A percentile compares a stretch with the other conserved stretches of the same genome.
These are phyloP conservation scores for Triticum monococcum DNA, from an alignment of 176 grass and related monocot species.

Conservation along the genomic window DNA sequence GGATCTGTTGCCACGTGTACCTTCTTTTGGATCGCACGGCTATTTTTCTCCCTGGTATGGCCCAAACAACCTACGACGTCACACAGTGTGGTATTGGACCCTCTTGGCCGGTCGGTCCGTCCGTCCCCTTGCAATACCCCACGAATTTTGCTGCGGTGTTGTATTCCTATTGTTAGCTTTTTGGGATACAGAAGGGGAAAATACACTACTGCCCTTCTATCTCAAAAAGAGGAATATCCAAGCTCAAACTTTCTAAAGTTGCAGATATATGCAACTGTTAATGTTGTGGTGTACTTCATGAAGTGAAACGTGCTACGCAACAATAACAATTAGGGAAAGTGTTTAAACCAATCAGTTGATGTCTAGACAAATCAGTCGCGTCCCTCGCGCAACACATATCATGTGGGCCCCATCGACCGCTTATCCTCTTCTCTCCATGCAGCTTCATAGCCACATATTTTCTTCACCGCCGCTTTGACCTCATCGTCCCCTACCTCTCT, in stretches of 20 bases:
- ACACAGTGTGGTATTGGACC: background rate
- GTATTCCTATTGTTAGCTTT: slow-evolving; percentile 2
- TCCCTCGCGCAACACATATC: too few species aligned
- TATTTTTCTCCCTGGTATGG: background rate
- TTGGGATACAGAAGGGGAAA: background rate
- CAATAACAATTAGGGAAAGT: too few species aligned
- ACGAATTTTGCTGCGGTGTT: background rate
- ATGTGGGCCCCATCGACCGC: too few species aligned
- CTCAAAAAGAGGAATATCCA: background rate
- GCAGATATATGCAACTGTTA: background rate
- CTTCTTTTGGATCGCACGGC: slow-evolving; percentile 18
- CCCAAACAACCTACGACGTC: background rate
- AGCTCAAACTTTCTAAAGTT: background rate
- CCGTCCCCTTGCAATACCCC: background rate
- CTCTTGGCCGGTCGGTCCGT: background rate
- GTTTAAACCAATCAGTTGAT: too few species aligned
- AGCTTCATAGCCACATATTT: too few species aligned
- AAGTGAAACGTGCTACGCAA: too few species aligned
- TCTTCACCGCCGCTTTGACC: too few species aligned
- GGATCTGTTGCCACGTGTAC: slow-evolving; percentile 19
- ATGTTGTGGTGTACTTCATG: background rate
- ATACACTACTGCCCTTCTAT: slow-evolving; percentile 13
- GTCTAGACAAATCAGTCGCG: too few species aligned
- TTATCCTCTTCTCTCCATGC: too few species aligned
- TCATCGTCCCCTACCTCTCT: too few species aligned